Conservation (phyloP, 352 stramenopile genomes). For the Phytophthora tubulina region DNA sequence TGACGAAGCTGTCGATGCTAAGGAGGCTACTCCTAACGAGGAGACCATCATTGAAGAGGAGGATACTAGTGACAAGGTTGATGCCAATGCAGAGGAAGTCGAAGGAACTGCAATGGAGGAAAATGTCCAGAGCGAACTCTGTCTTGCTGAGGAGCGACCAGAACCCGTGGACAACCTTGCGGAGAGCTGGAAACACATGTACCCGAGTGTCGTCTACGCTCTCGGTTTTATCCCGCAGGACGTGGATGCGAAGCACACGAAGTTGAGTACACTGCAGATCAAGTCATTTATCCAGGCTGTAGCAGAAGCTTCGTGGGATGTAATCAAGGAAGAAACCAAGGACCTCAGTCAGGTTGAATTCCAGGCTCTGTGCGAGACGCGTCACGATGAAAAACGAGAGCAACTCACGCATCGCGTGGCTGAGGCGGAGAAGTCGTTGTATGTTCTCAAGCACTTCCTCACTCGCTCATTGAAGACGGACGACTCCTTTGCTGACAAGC, state of each 20-base stretch:
- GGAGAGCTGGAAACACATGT: slow-evolving; percentile 68
- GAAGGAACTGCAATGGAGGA: slow-evolving; percentile 10
- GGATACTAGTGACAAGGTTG: not conserved
- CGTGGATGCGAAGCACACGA: slow-evolving; percentile 54
- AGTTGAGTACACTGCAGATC: slow-evolving; percentile 84
- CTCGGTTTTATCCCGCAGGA: slow-evolving; percentile 72
- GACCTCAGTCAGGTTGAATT: slow-evolving; percentile 75
- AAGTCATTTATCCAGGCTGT: slow-evolving; percentile 88
- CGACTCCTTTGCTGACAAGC: slow-evolving; percentile 56
- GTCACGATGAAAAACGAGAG: slow-evolving; percentile 47
- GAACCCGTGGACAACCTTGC: slow-evolving; percentile 20
- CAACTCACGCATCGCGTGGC: slow-evolving; percentile 42
- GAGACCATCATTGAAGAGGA: slow-evolving; percentile 14
- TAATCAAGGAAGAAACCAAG: slow-evolving; percentile 54
- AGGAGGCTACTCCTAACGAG: not conserved
- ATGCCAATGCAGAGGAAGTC: slow-evolving; percentile 5
- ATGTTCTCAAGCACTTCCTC: slow-evolving; percentile 79
- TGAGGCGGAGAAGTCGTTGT: slow-evolving; percentile 58
- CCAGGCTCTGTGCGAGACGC: slow-evolving; percentile 77
- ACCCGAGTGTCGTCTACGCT: slow-evolving; percentile 74
- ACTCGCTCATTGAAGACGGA: slow-evolving; percentile 62
- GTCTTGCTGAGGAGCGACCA: slow-evolving; percentile 16
- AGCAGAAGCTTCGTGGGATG: slow-evolving; percentile 73
- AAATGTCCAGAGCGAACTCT: slow-evolving; percentile 9
- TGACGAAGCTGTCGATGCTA: not conserved